Percentiles rank a stretch among this genome's conserved stretches.
Conservation (phyloP, 768 basidiomycete genomes). For the Trametes cubensis region DNA sequence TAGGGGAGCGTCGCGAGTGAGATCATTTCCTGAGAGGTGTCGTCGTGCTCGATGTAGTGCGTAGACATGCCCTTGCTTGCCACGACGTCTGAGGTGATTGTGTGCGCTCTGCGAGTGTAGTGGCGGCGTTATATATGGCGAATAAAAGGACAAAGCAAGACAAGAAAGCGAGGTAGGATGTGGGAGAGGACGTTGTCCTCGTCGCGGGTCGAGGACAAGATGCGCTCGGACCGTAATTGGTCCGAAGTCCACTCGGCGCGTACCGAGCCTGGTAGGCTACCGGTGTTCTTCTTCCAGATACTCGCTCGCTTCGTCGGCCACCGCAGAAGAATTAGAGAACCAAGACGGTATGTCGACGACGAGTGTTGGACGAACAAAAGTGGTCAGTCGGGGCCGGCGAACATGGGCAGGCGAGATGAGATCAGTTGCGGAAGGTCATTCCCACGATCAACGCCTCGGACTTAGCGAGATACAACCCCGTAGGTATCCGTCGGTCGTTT, state of each 20-base stretch:
- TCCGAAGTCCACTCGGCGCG: conserved; percentile 5
- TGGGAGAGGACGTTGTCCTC: conserved; percentile 11
- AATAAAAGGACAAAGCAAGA: conserved; percentile 6
- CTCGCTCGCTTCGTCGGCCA: background rate
- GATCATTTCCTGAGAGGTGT: conserved; percentile 31
- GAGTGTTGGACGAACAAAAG: no score
- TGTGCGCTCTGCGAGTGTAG: background rate
- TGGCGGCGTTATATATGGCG: background rate
- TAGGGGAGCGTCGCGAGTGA: conserved; percentile 57
- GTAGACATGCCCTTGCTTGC: conserved; percentile 18
- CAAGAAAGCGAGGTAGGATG: conserved; percentile 1
- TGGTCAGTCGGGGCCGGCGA: no score
- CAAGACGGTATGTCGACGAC: no score
- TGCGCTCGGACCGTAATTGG: conserved; percentile 14
- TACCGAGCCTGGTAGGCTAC: background rate
- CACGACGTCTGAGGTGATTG: background rate
- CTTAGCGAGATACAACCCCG: conserved; percentile 4
- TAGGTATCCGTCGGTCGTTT: no score
- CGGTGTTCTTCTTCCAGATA: background rate
- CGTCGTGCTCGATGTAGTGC: conserved; percentile 12
- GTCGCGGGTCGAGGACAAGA: conserved; percentile 18
- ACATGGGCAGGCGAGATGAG: no score
- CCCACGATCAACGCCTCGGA: background rate
- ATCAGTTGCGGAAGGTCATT: background rate
- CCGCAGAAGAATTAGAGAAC: no score